Conservation (phyloP, 2,329 filamentous ascomycete genomes). For the Penicillium sp. region DNA sequence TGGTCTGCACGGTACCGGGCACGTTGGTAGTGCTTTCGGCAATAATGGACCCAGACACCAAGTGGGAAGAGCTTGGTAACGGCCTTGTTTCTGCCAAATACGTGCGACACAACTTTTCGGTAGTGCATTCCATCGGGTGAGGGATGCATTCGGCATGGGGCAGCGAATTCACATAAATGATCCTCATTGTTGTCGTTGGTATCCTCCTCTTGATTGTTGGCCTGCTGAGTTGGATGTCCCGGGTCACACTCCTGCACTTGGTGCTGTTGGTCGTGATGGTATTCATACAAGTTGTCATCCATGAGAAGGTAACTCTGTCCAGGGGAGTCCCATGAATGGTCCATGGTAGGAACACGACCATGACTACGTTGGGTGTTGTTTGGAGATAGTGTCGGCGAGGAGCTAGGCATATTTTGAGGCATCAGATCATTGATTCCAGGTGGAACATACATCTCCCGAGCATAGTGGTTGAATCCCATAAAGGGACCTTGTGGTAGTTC, state of each 20-base stretch:
- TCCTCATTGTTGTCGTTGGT: not conserved
- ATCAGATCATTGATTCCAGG: not conserved
- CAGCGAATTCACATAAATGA: constrained; percentile 13
- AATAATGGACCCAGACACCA: constrained; percentile 71
- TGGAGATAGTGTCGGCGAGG: not conserved
- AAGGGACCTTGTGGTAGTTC: not conserved
- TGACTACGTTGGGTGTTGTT: not conserved
- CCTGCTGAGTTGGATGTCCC: no score
- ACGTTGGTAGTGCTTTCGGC: constrained; percentile 80
- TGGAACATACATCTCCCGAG: not conserved
- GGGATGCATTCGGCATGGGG: constrained; percentile 14
- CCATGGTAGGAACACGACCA: not conserved
- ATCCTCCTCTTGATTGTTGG: not conserved
- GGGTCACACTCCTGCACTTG: not conserved
- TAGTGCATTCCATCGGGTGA: constrained; percentile 46
- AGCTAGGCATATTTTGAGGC: not conserved
- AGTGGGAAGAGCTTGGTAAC: constrained; percentile 69
- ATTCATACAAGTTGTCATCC: not conserved
- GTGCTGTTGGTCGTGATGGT: not conserved
- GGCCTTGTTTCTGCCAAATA: constrained; percentile 79
- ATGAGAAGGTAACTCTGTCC: not conserved
- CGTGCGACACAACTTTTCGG: constrained; percentile 75
- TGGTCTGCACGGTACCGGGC: constrained; percentile 62
- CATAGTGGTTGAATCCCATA: not conserved
- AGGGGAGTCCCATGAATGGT: not conserved